phyloP scores from a whole-genome alignment of 805 yeast genomes.

The Wickerhamomyces canadensis region DNA sequence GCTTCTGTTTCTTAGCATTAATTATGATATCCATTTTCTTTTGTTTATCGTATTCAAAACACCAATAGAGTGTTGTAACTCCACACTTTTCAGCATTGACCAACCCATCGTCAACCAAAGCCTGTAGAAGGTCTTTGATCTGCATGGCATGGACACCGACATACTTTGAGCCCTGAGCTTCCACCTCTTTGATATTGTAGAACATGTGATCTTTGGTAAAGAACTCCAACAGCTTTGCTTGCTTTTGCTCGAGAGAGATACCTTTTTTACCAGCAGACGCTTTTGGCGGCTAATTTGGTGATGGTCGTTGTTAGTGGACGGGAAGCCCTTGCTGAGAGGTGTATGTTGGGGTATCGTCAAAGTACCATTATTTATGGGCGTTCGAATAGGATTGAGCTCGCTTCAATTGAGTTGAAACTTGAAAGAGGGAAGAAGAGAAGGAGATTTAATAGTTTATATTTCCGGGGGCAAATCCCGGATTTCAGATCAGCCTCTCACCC shows the following conservation, averaged over 20 bases:
- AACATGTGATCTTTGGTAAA: constrained; percentile 35
- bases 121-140: constrained; percentile 44
- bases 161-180: constrained; percentile 35
- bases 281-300: constrained; percentile 9
- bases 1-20: constrained; percentile 9
- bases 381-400: too few relatives aligned
- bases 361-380: not conserved
- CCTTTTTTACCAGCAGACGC: constrained; percentile 22
- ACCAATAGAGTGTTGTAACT: constrained; percentile 45
- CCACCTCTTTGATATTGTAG: constrained; percentile 47
- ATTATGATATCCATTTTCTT: constrained; percentile 13
- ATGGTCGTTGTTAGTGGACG: not conserved
- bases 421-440: too few relatives aligned
- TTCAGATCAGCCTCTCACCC: too few relatives aligned
- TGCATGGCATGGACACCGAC: constrained; percentile 49
- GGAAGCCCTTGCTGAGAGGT: too few relatives aligned
- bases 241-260: constrained; percentile 36
- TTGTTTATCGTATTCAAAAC: constrained; percentile 32
- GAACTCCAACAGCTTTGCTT: constrained; percentile 30
- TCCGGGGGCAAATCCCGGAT: too few relatives aligned
- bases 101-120: constrained; percentile 43
- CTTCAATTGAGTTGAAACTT: too few relatives aligned
- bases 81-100: constrained; percentile 54
- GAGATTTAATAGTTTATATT: too few relatives aligned
- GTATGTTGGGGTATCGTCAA: not conserved